Conservation (phyloP, 345 rosid species). For the Gossypium rotundifolium region DNA sequence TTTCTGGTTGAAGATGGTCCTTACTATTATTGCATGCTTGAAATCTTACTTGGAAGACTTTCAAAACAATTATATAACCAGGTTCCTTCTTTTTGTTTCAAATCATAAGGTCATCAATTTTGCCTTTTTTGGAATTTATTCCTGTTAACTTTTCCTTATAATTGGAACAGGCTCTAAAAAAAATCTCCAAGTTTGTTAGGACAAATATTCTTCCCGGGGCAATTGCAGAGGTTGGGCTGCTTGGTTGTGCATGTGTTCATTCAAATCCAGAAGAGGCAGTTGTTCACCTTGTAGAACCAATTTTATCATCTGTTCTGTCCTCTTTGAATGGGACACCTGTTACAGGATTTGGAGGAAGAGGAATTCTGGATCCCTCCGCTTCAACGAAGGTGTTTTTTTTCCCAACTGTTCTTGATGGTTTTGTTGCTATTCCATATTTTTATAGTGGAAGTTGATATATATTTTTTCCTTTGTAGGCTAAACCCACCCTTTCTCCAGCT, state of each 20-base stretch:
- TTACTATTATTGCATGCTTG: conserved; percentile 95
- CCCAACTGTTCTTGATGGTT: conserved; percentile 16
- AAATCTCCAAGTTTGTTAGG: conserved; percentile 87
- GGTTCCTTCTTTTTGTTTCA: conserved; percentile 37
- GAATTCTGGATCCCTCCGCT: conserved; percentile 37
- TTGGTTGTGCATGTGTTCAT: conserved; percentile 96
- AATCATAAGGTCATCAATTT: conserved; percentile 5
- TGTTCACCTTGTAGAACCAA: conserved; percentile 76
- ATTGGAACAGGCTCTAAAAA: conserved; percentile 75
- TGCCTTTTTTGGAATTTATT: background rate
- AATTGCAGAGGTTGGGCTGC: conserved; percentile 96
- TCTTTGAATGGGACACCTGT: conserved; percentile 83
- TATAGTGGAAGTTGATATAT: conserved; percentile 7
- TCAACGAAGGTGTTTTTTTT: conserved; percentile 58
- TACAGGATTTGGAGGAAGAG: conserved; percentile 88
- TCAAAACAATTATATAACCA: conserved; percentile 79
- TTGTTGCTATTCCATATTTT: conserved; percentile 17
- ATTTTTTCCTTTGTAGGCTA: conserved; percentile 35
- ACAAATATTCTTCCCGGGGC: conserved; percentile 98
- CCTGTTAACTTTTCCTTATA: conserved; percentile 13
- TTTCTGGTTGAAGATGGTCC: conserved; percentile 99
- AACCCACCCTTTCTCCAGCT: conserved; percentile 82
- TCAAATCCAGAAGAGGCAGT: conserved; percentile 93
- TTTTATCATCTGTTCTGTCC: conserved; percentile 67
- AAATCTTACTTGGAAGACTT: conserved; percentile 85